Percentiles rank a stretch among this genome's conserved stretches.
Evolutionary conservation across 1,284 basidiomycete genomes (phyloP).

Genomic region (Taiwanofungus camphoratus): DNA sequence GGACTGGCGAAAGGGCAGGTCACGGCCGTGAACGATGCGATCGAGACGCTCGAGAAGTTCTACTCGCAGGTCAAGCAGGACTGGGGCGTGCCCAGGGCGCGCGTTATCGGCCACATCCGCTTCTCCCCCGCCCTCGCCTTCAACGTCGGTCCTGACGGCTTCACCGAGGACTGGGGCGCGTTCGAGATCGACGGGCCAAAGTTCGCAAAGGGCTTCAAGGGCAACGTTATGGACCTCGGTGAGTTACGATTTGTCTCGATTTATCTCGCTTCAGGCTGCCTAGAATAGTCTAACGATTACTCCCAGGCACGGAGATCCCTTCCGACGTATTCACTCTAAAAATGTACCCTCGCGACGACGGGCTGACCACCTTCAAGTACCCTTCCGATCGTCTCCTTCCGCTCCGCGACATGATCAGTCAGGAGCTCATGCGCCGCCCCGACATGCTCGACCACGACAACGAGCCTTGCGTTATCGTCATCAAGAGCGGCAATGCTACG

Average conservation of each 20-base stretch:
- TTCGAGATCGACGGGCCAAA: slow-evolving; percentile 27
- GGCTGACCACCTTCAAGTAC: slow-evolving; percentile 14
- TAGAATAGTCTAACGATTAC: not conserved
- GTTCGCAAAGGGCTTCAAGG: slow-evolving; percentile 19
- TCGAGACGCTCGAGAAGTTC: slow-evolving; percentile 19
- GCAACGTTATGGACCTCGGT: slow-evolving; percentile 17
- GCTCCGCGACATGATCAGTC: slow-evolving; percentile 11
- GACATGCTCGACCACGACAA: slow-evolving; percentile 3
- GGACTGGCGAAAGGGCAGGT: slow-evolving; percentile 10
- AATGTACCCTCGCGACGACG: slow-evolving; percentile 17
- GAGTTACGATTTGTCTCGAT: slow-evolving; percentile 7
- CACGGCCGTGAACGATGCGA: slow-evolving; percentile 16
- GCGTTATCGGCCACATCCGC: slow-evolving; percentile 28
- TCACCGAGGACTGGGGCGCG: slow-evolving; percentile 29
- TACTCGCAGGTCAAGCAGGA: slow-evolving; percentile 19
- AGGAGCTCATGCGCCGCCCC: slow-evolving; percentile 4
- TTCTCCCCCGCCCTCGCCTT: slow-evolving; percentile 22
- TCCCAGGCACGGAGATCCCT: slow-evolving; percentile 3
- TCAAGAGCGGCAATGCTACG: slow-evolving; percentile 31
- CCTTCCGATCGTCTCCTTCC: slow-evolving; percentile 17
- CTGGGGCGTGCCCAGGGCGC: slow-evolving; percentile 20
- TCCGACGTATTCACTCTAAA: slow-evolving; percentile 6
- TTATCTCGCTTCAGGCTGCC: slow-evolving; percentile 13
- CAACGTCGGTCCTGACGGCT: slow-evolving; percentile 15
- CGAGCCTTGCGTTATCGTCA: slow-evolving; percentile 21